Percentiles rank a stretch among this genome's conserved stretches.
These are phyloP conservation scores for Coleophoma cylindrospora DNA, from an alignment of 2,329 filamentous ascomycete genomes.

Conservation along the genomic window DNA sequence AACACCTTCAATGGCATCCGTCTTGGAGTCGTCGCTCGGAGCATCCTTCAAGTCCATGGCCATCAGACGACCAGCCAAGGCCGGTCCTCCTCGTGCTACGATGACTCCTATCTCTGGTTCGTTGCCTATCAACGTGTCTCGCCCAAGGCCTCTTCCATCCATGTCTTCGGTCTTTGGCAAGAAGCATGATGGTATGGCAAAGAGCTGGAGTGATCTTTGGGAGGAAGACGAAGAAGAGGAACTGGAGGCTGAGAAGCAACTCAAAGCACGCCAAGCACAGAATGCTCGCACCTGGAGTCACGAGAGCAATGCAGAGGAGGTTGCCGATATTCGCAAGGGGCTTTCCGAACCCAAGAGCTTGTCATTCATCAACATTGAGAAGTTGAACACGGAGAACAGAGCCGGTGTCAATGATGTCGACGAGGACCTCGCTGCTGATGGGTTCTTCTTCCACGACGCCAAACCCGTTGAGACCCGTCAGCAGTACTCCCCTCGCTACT, in stretches of 20 bases:
- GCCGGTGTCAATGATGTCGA: slow-evolving; percentile 46
- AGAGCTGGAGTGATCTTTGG: slow-evolving; percentile 99
- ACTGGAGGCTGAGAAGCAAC: slow-evolving; percentile 55
- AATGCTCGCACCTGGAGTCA: slow-evolving; percentile 78
- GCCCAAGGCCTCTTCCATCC: slow-evolving; percentile 59
- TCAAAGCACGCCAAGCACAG: slow-evolving; percentile 54
- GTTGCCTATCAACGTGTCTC: slow-evolving; percentile 73
- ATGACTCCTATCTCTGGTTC: slow-evolving; percentile 61
- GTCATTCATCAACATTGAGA: slow-evolving; percentile 41
- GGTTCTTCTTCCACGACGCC: slow-evolving; percentile 69
- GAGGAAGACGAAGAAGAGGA: slow-evolving; percentile 81
- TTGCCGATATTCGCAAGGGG: slow-evolving; percentile 41
- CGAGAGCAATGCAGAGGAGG: slow-evolving; percentile 39
- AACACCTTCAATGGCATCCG: slow-evolving; percentile 78
- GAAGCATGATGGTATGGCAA: slow-evolving; percentile 75
- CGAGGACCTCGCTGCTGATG: slow-evolving; percentile 61
- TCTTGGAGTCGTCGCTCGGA: slow-evolving; percentile 77
- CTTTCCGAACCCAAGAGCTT: slow-evolving; percentile 49
- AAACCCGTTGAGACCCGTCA: slow-evolving; percentile 31
- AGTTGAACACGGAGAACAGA: slow-evolving; percentile 32
- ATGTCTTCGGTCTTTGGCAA: slow-evolving; percentile 72
- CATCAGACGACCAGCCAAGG: slow-evolving; percentile 41
- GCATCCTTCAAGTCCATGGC: slow-evolving; percentile 74
- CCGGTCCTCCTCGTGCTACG: slow-evolving; percentile 43
- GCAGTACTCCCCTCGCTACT: slow-evolving; percentile 45